These are phyloP conservation scores for Ceratocystis papillata DNA, from an alignment of 2,329 filamentous ascomycete genomes.

Conservation along the genomic window DNA sequence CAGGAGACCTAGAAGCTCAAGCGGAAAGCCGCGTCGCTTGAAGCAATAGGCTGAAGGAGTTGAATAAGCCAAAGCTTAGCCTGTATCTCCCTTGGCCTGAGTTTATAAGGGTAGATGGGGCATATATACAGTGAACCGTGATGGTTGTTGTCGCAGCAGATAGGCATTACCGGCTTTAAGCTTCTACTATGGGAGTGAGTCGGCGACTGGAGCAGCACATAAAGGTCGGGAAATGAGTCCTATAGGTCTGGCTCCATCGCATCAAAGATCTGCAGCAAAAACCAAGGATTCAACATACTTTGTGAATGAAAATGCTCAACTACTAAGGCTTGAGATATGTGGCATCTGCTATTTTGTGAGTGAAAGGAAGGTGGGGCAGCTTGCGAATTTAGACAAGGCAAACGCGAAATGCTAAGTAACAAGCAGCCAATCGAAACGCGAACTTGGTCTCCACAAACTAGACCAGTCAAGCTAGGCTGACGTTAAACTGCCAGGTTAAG, in stretches of 20 bases:
- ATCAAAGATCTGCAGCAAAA: background rate
- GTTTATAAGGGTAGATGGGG: background rate
- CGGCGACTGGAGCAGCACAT: background rate
- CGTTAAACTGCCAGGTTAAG: background rate
- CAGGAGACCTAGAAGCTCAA: no score
- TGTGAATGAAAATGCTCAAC: background rate
- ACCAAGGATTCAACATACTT: background rate
- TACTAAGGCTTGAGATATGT: background rate
- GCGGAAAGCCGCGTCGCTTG: no score
- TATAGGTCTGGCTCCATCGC: no score
- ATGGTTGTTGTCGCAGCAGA: background rate
- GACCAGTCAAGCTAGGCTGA: background rate
- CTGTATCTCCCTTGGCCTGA: background rate
- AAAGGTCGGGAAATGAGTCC: background rate
- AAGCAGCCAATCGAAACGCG: background rate
- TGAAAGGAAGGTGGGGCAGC: background rate
- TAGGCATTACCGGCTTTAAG: background rate
- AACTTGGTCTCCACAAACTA: background rate
- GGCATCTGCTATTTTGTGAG: background rate
- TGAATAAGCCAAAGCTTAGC: conserved; percentile 2
- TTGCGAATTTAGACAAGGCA: background rate
- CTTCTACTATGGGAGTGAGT: background rate
- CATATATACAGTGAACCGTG: background rate
- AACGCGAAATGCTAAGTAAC: background rate
- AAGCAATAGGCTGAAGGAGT: background rate